phyloP scores from a whole-genome alignment of 768 basidiomycete genomes.

The Chalciporus chontae region DNA sequence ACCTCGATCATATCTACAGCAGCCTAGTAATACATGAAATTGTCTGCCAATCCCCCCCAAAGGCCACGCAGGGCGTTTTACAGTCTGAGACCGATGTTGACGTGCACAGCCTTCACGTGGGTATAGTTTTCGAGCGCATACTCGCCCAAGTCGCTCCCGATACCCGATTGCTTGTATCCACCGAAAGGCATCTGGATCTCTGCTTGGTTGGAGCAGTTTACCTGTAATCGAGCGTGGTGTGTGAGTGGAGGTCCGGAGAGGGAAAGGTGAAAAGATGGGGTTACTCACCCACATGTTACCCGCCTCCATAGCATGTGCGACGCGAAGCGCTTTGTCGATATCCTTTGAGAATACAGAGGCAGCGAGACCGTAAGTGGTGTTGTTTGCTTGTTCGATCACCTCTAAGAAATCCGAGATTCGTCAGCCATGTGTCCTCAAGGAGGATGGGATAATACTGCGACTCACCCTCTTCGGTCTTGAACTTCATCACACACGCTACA shows the following conservation, averaged over 20 bases:
- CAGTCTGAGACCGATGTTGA: conserved; percentile 38
- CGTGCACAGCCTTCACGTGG: conserved; percentile 57
- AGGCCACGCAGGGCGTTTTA: not conserved
- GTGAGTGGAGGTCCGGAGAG: no score
- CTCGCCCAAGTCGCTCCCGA: conserved; percentile 67
- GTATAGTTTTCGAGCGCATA: conserved; percentile 57
- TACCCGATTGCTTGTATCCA: conserved; percentile 71
- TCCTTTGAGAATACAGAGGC: conserved; percentile 83
- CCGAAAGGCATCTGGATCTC: conserved; percentile 60
- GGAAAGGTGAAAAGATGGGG: no score
- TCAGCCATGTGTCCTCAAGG: no score
- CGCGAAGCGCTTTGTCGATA: conserved; percentile 38
- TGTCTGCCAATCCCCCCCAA: no score
- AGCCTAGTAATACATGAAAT: no score
- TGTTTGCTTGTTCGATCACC: conserved; percentile 74
- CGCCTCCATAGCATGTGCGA: conserved; percentile 41
- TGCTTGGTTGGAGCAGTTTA: conserved; percentile 43
- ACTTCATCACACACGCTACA: conserved; percentile 72
- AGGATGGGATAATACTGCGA: no score
- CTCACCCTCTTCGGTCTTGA: conserved; percentile 59
- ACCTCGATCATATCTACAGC: no score
- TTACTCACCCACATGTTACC: conserved; percentile 58
- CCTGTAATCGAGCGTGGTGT: conserved; percentile 19
- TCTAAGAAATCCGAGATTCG: no score
- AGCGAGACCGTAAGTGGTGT: conserved; percentile 83